phyloP scores from a whole-genome alignment of 2,329 filamentous ascomycete genomes.

The Aschersonia sp. region DNA sequence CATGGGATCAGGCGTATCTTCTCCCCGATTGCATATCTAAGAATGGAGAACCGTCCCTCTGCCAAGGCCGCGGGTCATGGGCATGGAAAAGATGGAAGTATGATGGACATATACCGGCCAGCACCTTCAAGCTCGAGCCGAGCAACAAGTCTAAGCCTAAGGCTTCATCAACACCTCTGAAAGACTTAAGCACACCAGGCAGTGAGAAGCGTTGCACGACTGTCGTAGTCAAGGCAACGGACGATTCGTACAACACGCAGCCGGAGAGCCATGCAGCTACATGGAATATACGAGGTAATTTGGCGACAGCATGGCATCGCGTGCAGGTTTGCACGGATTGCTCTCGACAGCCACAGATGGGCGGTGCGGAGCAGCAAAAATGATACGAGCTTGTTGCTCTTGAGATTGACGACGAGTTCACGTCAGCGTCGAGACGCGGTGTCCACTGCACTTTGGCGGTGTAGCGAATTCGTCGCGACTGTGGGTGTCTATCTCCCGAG shows the following conservation, averaged over 20 bases:
- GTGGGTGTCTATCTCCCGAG: too few relatives aligned
- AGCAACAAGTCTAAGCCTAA: slow-evolving; percentile 6
- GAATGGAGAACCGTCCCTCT: slow-evolving; percentile 12
- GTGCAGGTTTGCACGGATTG: slow-evolving; percentile 26
- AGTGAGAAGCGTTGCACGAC: slow-evolving; percentile 23
- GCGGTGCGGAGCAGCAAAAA: not conserved
- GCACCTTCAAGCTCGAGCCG: slow-evolving; percentile 10
- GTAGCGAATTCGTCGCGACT: too few relatives aligned
- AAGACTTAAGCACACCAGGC: too few relatives aligned
- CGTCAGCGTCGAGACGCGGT: too few relatives aligned
- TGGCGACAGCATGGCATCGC: slow-evolving; percentile 54
- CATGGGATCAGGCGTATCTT: slow-evolving; percentile 49
- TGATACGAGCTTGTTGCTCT: not conserved
- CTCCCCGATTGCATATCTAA: slow-evolving; percentile 29
- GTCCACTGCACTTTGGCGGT: too few relatives aligned
- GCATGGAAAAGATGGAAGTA: slow-evolving; percentile 52
- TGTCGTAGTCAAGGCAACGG: slow-evolving; percentile 50
- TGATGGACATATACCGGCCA: slow-evolving; percentile 27
- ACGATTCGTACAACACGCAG: slow-evolving; percentile 53
- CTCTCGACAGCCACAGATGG: slow-evolving; percentile 1
- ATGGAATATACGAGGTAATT: slow-evolving; percentile 50
- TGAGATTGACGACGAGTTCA: too few relatives aligned
- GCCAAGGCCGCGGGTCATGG: slow-evolving; percentile 37
- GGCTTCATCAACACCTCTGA: slow-evolving; percentile 4
- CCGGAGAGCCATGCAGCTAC: slow-evolving; percentile 44